Percentiles rank a stretch among this genome's conserved stretches.
Conservation (phyloP, 768 basidiomycete species). For the Pisolithus orientalis region DNA sequence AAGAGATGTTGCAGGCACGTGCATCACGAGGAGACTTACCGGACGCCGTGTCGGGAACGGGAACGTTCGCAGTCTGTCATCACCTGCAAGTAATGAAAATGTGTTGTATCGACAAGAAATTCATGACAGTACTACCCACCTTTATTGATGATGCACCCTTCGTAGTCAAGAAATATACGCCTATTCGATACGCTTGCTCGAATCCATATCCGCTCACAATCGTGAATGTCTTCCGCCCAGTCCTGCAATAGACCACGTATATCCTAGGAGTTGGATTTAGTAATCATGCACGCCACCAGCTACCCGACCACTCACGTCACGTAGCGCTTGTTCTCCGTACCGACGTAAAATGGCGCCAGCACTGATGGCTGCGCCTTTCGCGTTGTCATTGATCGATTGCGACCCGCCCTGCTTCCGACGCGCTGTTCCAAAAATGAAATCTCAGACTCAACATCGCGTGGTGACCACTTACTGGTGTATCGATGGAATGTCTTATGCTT, state of each 20-base stretch:
- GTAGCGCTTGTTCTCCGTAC: conserved; percentile 90
- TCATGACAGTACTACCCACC: conserved; percentile 21
- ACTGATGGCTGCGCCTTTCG: conserved; percentile 89
- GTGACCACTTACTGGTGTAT: conserved; percentile 77
- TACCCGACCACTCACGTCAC: conserved; percentile 56
- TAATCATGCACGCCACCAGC: not conserved
- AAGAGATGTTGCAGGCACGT: not conserved
- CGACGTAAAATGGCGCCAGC: conserved; percentile 91
- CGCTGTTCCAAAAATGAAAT: conserved; percentile 44
- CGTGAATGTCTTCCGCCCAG: conserved; percentile 82
- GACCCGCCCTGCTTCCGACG: conserved; percentile 97
- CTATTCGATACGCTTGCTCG: conserved; percentile 85
- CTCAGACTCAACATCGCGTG: not conserved
- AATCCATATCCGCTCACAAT: conserved; percentile 89
- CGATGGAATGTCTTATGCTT: conserved; percentile 96
- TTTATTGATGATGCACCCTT: conserved; percentile 69
- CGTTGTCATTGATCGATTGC: conserved; percentile 86
- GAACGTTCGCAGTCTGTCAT: conserved; percentile 80
- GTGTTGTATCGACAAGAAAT: not conserved
- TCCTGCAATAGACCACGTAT: conserved; percentile 77
- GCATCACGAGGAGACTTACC: conserved; percentile 41
- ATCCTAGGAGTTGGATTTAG: conserved; percentile 44
- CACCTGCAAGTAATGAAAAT: conserved; percentile 30
- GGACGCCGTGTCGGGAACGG: conserved; percentile 96
- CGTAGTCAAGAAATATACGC: conserved; percentile 86